phyloP scores from a whole-genome alignment of 2,329 filamentous ascomycete genomes.

The Arthrinium phaeospermum region DNA sequence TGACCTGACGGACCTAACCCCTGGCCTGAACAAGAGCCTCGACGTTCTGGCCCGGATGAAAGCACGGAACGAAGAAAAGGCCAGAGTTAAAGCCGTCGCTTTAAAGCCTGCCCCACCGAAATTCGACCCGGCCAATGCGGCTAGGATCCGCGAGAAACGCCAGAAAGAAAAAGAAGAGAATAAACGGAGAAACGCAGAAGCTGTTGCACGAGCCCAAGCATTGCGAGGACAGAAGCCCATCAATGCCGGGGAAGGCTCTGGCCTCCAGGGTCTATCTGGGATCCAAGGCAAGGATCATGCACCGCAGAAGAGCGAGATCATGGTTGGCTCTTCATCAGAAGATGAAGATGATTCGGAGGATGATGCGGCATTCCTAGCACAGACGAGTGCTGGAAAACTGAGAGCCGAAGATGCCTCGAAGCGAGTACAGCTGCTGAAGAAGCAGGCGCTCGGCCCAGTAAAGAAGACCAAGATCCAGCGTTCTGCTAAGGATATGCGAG shows the following conservation, averaged over 20 bases:
- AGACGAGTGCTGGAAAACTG: constrained; percentile 54
- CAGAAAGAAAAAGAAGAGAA: constrained; percentile 77
- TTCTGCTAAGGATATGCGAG: constrained; percentile 91
- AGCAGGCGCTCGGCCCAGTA: constrained; percentile 72
- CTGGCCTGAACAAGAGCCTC: constrained; percentile 50
- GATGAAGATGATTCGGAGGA: constrained; percentile 73
- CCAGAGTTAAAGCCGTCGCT: constrained; percentile 15
- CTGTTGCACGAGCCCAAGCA: constrained; percentile 72
- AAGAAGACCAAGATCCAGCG: constrained; percentile 83
- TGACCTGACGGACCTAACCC: constrained; percentile 51
- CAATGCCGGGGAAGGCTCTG: constrained; percentile 79
- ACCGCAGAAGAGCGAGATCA: constrained; percentile 79
- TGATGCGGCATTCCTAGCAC: constrained; percentile 55
- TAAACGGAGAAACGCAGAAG: constrained; percentile 72
- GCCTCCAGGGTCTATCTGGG: constrained; percentile 70
- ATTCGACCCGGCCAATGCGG: constrained; percentile 44
- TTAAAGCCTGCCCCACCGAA: constrained; percentile 25
- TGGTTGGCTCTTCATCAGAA: constrained; percentile 85
- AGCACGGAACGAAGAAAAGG: constrained; percentile 37
- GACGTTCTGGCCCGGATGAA: constrained; percentile 54
- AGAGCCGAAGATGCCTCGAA: constrained; percentile 53
- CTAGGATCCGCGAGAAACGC: constrained; percentile 74
- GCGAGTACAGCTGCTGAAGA: constrained; percentile 54
- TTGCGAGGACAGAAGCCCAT: constrained; percentile 56
- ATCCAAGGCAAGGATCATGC: constrained; percentile 80